Evolutionary conservation across 306 rosid genomes (phyloP), one percentile per base, ranked within the genome.

Genomic region (Dalbergia oliveri): DNA sequence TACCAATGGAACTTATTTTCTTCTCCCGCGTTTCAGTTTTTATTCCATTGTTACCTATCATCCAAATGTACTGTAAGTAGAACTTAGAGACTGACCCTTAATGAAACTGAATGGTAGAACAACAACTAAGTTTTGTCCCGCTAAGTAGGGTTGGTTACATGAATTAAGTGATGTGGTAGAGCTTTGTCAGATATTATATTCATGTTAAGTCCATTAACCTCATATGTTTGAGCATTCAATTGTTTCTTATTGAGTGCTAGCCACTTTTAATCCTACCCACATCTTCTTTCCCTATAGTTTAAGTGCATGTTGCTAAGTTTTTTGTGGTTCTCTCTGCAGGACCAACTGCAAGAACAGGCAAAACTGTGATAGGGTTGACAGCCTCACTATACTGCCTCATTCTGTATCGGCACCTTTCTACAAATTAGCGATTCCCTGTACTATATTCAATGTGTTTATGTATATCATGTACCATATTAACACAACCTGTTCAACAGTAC

Each of bases 261-360:
- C n/a, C 9, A 59, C 64, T 60, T 62, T 50, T 44, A 16, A 23
- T 23, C 8, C 49, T 41, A 41, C 19, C 15, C 15, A 13, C 44
- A 12, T 37, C 5, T 61, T 50, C 67, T 5, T 34, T 62, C 15
- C 14, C 26, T 65, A 5, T 16, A 7, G 9, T 1, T 11, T 39
- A 21, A 21, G 58, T 68, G 12, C 79, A 43, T 65, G 78, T 57
- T 81, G 15, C 82, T 72, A 19, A 72, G 12, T 14, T 18, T 66
- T 65, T 70, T 33, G 47, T 34, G 59, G 23, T 31, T 63, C 49
- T 66, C 53, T 76, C 49, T 69, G 71, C 88, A 92, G 97, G 94
- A 88, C 66, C 93, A 92, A 90, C 84, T 92, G 82, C 86, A 86
- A 87, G 94, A 88, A 77, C 97, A 92, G 81, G 87, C 81, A 26